Evolutionary conservation across 192 early-diverging fungal genomes (phyloP), one percentile per base, ranked within the genome.

Genomic region (Powellomyces hirtus): DNA sequence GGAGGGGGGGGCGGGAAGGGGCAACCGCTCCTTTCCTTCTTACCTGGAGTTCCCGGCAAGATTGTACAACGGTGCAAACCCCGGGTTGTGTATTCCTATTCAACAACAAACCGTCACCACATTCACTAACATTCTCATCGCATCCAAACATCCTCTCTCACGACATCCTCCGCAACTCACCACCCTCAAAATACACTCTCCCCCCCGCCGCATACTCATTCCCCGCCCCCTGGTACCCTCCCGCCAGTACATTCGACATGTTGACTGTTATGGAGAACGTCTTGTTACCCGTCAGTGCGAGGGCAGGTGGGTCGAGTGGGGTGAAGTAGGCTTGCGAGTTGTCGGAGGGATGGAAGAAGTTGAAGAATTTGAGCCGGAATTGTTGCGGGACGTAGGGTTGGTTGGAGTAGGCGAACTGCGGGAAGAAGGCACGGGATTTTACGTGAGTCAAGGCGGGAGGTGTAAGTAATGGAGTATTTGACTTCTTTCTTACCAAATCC

Each of bases 121-220:
- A 53, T 53, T 53, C 16, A 53, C 51, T 27, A 20, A 8, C 51
- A 52, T 13, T 27, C 26, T 24, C 11, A 52, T 24, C 51, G 13
- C 51, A 52, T 24, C 18, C 51, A 42, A 42, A 18, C 40, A 42
- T 18, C 8, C 40, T 18, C 10, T 52, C 51, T 13, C 11, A 8
- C 10, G 26, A 24, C 51, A 20, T 52, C 51, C 51, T 52, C 26
- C 11, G 18, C 26, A 27, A 29, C 53, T 56, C 53, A 56, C 53
- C 53, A 16, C 53, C 53, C 31, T 56, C 53, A 4, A 56, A 56
- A 56, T 56, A 56, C 6, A 56, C 27, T 31, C 53, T 16, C 53
- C 53, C 53, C 5, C 53, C 53, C 26, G 53, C 53, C 16, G 53
- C 20, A 30, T 56, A 56, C 20, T 56, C 29, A 42, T 42, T n/a